Evolutionary conservation across 208 protist species (phyloP).

Genomic region (Borovskyia barvae): DNA sequence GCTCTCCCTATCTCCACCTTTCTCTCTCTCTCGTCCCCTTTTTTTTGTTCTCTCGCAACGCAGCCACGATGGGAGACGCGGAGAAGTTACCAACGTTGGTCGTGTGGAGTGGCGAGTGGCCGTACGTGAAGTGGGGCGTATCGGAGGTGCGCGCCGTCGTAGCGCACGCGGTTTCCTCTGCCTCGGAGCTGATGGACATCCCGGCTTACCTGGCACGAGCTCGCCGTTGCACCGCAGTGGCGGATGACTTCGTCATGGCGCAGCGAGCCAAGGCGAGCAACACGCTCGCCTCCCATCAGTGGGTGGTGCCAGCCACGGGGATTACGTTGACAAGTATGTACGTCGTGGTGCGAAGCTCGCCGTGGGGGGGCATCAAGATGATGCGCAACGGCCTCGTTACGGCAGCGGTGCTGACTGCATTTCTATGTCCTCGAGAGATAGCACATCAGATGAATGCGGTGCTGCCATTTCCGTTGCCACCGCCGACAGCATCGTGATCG

Average conservation of each 20-base stretch:
- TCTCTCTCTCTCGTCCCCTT: constrained; percentile 3
- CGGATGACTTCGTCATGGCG: constrained; percentile 48
- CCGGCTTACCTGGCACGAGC: constrained; percentile 48
- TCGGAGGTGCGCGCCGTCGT: constrained; percentile 36
- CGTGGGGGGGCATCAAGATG: constrained; percentile 52
- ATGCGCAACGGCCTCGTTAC: constrained; percentile 60
- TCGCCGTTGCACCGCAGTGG: constrained; percentile 33
- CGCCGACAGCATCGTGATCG: not conserved
- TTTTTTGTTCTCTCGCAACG: not conserved
- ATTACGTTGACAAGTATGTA: constrained; percentile 42
- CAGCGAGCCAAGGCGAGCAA: constrained; percentile 30
- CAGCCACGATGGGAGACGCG: constrained; percentile 3
- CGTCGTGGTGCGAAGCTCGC: constrained; percentile 52
- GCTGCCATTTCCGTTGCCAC: constrained; percentile 35
- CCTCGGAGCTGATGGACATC: constrained; percentile 38
- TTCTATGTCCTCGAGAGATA: constrained; percentile 68
- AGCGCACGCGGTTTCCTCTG: constrained; percentile 6
- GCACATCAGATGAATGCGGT: constrained; percentile 23
- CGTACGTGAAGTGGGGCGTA: constrained; percentile 59
- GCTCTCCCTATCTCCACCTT: constrained; percentile 1
- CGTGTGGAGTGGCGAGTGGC: constrained; percentile 81
- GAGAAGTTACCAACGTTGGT: constrained; percentile 19
- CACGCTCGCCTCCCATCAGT: constrained; percentile 35
- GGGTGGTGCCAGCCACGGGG: constrained; percentile 59
- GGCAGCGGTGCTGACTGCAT: constrained; percentile 35